Conservation (phyloP, 192 early-diverging fungal species). For the Linnemannia exigua region DNA sequence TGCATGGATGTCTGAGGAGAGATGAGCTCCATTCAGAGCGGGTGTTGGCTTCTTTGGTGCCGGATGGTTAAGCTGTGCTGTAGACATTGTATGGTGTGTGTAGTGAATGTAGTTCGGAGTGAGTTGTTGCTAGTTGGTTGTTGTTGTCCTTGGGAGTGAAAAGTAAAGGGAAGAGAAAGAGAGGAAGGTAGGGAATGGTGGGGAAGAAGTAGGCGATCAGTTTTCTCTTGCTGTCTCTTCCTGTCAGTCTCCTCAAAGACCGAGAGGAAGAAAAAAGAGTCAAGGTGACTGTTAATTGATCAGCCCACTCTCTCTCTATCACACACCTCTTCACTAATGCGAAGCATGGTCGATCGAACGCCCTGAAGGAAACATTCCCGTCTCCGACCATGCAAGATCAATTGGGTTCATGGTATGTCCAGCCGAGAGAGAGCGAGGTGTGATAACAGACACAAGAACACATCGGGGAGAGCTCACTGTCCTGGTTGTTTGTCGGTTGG, state of each 20-base stretch:
- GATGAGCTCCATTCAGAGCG: conserved; percentile 19
- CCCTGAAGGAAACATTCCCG: no score
- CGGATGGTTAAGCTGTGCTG: conserved; percentile 27
- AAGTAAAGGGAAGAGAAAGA: neutral
- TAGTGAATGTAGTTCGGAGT: neutral
- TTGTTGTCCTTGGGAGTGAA: neutral
- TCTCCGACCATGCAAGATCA: no score
- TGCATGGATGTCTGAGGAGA: neutral
- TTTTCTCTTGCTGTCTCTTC: neutral
- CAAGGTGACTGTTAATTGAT: neutral
- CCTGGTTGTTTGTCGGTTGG: no score
- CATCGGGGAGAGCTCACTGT: no score
- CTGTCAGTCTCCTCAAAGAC: no score
- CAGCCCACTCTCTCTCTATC: neutral
- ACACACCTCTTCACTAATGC: no score
- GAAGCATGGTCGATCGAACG: no score
- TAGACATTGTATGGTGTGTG: conserved; percentile 3
- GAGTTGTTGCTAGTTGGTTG: neutral
- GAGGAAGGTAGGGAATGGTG: neutral
- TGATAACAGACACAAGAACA: no score
- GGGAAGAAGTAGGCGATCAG: neutral
- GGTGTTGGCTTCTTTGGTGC: conserved; percentile 21
- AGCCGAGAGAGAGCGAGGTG: no score
- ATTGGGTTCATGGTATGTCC: no score
- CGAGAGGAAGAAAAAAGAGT: neutral